Evolutionary conservation across 2,329 filamentous ascomycete species (phyloP).

Genomic region (Aureobasidium pullulans): DNA sequence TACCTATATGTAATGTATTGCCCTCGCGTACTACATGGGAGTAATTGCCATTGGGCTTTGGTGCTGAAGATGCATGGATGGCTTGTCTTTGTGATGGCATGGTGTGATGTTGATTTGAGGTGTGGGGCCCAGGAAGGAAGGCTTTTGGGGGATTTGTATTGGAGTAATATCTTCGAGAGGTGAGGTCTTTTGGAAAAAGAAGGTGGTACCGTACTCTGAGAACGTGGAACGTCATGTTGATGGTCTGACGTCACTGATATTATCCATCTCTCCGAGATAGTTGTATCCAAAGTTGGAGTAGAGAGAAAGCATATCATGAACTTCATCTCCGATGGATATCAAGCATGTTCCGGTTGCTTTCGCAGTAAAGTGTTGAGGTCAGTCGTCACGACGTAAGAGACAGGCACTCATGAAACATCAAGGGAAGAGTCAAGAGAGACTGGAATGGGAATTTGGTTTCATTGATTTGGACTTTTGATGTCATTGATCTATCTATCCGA

Average conservation of each 20-base stretch:
- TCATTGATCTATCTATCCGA: too few species aligned
- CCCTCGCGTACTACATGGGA: conserved; percentile 16
- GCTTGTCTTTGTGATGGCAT: conserved; percentile 12
- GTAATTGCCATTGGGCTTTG: conserved; percentile 20
- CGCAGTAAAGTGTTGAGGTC: too few species aligned
- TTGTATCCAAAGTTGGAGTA: too few species aligned
- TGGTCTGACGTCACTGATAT: not conserved
- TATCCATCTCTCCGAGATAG: too few species aligned
- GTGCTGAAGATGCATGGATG: conserved; percentile 14
- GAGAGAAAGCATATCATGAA: too few species aligned
- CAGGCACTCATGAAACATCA: too few species aligned
- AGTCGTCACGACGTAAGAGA: too few species aligned
- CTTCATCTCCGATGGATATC: too few species aligned
- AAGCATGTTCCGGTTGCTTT: too few species aligned
- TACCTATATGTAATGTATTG: conserved; percentile 16
- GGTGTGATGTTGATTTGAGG: not conserved
- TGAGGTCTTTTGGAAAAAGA: not conserved
- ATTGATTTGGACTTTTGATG: too few species aligned
- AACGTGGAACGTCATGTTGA: not conserved
- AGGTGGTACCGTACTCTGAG: not conserved
- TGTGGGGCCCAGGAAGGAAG: not conserved
- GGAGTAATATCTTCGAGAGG: not conserved
- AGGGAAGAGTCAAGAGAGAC: too few species aligned
- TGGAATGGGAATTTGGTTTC: too few species aligned
- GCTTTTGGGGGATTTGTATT: not conserved